Conservation (phyloP, 768 basidiomycete species). For the Collybia nuda region DNA sequence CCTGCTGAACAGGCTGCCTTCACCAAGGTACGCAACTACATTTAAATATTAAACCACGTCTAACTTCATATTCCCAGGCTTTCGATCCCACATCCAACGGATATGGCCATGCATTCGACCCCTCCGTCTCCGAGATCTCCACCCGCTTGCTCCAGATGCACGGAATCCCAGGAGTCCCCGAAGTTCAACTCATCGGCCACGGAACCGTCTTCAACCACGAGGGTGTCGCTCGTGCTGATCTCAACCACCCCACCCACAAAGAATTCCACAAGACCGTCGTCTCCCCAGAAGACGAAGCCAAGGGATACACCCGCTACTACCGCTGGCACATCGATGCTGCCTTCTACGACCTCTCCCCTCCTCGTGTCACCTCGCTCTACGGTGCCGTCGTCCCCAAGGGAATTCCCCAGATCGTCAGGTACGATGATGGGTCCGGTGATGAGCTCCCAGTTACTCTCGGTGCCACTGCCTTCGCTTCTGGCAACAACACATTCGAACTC, state of each 20-base stretch:
- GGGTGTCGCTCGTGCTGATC: conserved; percentile 70
- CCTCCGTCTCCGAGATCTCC: conserved; percentile 67
- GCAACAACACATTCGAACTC: conserved; percentile 81
- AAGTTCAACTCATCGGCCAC: conserved; percentile 92
- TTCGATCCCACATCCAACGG: conserved; percentile 60
- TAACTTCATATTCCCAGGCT: conserved; percentile 41
- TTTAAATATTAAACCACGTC: not conserved
- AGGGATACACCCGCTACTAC: conserved; percentile 80
- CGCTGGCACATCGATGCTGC: conserved; percentile 94
- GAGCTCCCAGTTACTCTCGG: conserved; percentile 81
- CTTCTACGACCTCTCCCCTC: conserved; percentile 72
- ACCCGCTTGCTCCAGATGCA: conserved; percentile 88
- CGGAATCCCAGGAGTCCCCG: conserved; percentile 83
- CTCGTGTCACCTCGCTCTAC: conserved; percentile 84
- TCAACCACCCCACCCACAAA: conserved; percentile 84
- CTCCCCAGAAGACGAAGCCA: conserved; percentile 69
- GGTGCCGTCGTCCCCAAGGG: conserved; percentile 73
- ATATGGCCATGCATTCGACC: conserved; percentile 90
- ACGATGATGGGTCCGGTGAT: conserved; percentile 88
- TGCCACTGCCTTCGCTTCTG: conserved; percentile 82
- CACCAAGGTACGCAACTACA: conserved; percentile 60
- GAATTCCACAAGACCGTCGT: conserved; percentile 84
- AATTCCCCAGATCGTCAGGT: conserved; percentile 58
- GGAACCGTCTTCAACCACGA: conserved; percentile 79
- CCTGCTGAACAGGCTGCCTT: conserved; percentile 85